Evolutionary conservation across 352 stramenopile species (phyloP).

Genomic region (Phytophthora fragariae): DNA sequence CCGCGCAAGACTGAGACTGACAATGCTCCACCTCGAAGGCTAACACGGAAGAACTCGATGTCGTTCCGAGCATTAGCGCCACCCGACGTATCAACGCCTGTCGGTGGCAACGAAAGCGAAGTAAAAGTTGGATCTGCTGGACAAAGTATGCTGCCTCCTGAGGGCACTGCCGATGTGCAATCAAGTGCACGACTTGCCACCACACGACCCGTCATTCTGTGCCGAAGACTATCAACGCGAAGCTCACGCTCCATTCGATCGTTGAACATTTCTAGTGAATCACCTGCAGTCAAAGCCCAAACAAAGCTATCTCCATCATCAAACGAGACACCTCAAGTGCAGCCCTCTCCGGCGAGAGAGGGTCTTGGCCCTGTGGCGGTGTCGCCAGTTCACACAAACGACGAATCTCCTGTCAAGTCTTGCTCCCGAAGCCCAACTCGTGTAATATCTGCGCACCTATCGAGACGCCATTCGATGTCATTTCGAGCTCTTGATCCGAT

Average conservation of each 20-base stretch:
- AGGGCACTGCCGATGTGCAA: background rate
- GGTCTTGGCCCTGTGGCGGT: background rate
- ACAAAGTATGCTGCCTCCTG: background rate
- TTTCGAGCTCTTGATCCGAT: slow-evolving; percentile 6
- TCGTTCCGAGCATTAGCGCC: slow-evolving; percentile 18
- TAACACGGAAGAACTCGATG: slow-evolving; percentile 16
- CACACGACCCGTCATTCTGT: slow-evolving; percentile 2
- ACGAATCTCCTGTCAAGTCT: background rate
- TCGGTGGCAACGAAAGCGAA: background rate
- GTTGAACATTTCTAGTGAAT: background rate
- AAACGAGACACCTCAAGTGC: background rate
- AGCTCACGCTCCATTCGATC: slow-evolving; percentile 8
- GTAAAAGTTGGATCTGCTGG: background rate
- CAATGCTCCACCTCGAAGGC: slow-evolving; percentile 3
- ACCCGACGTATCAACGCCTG: background rate
- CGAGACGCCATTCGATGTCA: slow-evolving; percentile 5
- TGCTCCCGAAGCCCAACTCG: background rate
- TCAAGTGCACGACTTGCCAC: background rate
- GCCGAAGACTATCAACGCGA: slow-evolving; percentile 2
- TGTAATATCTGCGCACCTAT: background rate
- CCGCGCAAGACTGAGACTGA: background rate
- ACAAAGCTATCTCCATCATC: background rate
- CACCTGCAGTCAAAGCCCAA: background rate
- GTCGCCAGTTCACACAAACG: background rate
- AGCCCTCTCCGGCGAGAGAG: slow-evolving; percentile 1